Conservation (phyloP, 768 basidiomycete species). For the Suillus hirtellus region DNA sequence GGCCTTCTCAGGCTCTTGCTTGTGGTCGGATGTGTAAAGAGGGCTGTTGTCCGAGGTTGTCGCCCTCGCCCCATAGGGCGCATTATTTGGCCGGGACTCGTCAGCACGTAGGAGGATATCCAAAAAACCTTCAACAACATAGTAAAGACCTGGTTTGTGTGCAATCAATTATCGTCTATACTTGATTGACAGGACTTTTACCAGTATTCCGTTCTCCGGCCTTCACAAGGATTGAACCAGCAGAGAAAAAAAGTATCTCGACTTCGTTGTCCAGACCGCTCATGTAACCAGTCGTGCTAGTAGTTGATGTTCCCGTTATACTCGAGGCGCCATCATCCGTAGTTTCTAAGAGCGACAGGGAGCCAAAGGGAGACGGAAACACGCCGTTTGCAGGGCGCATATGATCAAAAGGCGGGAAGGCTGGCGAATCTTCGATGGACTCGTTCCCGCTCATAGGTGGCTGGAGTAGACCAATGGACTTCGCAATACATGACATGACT, state of each 20-base stretch:
- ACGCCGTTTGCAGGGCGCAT: constrained; percentile 35
- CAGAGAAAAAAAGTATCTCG: constrained; percentile 90
- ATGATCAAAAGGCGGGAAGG: constrained; percentile 48
- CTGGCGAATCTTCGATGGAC: constrained; percentile 68
- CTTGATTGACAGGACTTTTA: constrained; percentile 25
- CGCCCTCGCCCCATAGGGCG: constrained; percentile 14
- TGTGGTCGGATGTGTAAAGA: constrained; percentile 35
- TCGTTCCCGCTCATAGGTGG: constrained; percentile 73
- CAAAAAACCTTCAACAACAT: constrained; percentile 93
- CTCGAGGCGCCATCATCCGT: constrained; percentile 70
- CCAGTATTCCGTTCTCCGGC: constrained; percentile 91
- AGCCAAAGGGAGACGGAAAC: constrained; percentile 70
- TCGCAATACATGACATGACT: constrained; percentile 97
- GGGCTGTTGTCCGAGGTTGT: constrained; percentile 38
- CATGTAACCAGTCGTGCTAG: constrained; percentile 55
- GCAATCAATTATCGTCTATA: constrained; percentile 12
- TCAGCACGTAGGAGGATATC: constrained; percentile 81
- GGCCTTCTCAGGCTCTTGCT: constrained; percentile 30
- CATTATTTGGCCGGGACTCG: constrained; percentile 20
- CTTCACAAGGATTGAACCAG: constrained; percentile 81
- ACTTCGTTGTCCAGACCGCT: constrained; percentile 94
- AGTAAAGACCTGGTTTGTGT: constrained; percentile 67
- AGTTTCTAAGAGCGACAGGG: constrained; percentile 68
- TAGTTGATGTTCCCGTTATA: constrained; percentile 59
- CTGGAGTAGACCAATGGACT: constrained; percentile 92